Conservation (phyloP, 106 monocot species). For the Dioscorea alata region DNA sequence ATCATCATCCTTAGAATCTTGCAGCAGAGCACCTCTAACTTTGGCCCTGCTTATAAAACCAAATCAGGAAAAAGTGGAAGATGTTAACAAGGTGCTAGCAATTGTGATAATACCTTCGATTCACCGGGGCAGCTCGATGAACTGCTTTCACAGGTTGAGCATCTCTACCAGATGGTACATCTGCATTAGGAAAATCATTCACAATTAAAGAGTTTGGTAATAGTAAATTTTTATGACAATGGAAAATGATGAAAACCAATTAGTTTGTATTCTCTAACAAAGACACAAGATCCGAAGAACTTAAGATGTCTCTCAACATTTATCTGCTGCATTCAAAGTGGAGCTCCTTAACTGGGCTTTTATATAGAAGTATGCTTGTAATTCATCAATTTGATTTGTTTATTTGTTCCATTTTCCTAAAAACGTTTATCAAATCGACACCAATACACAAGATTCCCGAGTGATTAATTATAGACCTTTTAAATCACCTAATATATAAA, state of each 20-base stretch:
- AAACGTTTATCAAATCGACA: no score
- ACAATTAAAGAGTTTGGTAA: not conserved
- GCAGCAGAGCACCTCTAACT: slow-evolving; percentile 71
- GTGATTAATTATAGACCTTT: no score
- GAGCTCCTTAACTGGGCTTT: no score
- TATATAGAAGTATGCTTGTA: not conserved
- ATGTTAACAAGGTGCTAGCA: not conserved
- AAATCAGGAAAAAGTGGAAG: not conserved
- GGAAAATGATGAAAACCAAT: not conserved
- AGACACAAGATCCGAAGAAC: not conserved
- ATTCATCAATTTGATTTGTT: no score
- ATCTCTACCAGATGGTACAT: slow-evolving; percentile 19
- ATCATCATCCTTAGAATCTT: slow-evolving; percentile 32
- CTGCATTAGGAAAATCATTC: slow-evolving; percentile 10
- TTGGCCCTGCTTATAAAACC: slow-evolving; percentile 42
- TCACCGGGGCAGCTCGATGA: slow-evolving; percentile 36
- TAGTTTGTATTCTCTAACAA: not conserved
- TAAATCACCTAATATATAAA: no score
- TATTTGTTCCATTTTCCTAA: no score
- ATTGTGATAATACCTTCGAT: slow-evolving; percentile 38
- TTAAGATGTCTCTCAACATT: not conserved
- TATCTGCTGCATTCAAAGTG: no score
- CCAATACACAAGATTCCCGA: no score
- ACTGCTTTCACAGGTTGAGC: slow-evolving; percentile 25
- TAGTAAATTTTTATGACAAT: not conserved